Conservation (phyloP, 1,139 yeast genomes). For the Suhomyces maxii region DNA sequence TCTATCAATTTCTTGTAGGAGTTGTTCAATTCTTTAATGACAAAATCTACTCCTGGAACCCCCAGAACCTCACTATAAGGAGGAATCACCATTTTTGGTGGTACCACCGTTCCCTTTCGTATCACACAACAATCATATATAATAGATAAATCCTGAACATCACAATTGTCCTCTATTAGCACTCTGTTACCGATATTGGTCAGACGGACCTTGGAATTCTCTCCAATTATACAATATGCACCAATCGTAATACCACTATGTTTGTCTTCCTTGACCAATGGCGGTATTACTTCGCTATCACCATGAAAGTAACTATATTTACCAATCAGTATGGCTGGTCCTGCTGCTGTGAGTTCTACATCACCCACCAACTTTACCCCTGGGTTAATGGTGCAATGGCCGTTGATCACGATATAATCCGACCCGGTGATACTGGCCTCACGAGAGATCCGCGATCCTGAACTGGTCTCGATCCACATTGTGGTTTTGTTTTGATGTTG, state of each 20-base stretch:
- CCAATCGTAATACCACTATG: conserved; percentile 51
- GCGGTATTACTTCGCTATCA: conserved; percentile 33
- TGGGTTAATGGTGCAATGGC: conserved; percentile 34
- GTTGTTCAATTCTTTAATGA: conserved; percentile 33
- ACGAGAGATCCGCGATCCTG: conserved; percentile 60
- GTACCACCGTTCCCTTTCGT: conserved; percentile 48
- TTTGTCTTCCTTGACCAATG: conserved; percentile 19
- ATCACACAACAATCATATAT: conserved; percentile 65
- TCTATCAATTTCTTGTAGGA: conserved; percentile 48
- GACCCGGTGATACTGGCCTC: conserved; percentile 35
- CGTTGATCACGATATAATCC: conserved; percentile 29
- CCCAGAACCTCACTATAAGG: conserved; percentile 58
- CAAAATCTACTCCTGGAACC: conserved; percentile 31
- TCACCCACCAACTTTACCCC: conserved; percentile 25
- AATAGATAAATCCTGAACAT: conserved; percentile 44
- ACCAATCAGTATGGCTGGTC: conserved; percentile 49
- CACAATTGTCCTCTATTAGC: conserved; percentile 44
- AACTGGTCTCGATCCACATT: conserved; percentile 44
- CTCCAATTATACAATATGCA: conserved; percentile 57
- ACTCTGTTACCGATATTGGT: conserved; percentile 62
- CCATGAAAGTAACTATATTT: conserved; percentile 45
- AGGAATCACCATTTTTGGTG: conserved; percentile 58
- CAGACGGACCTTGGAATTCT: conserved; percentile 37
- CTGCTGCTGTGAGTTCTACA: conserved; percentile 11
- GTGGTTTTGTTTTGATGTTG: neutral